These are phyloP conservation scores for Castanopsis chinensis DNA, from an alignment of 306 rosid species.

Conservation along the genomic window DNA sequence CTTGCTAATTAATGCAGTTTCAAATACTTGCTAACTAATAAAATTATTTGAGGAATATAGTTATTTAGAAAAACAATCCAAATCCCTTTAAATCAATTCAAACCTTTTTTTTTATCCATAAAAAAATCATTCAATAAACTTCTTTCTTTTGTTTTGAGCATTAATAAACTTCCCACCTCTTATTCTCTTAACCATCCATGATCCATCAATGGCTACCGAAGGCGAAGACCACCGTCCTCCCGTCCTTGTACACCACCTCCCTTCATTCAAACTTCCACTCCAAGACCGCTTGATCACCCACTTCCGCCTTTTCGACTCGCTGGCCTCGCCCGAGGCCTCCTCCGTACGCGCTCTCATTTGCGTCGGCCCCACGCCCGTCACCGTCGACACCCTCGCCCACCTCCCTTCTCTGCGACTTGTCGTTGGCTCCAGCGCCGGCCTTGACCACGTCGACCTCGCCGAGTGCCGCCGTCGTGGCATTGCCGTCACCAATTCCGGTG, in stretches of 20 bases:
- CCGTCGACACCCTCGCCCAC: neutral
- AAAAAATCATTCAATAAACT: too few species aligned
- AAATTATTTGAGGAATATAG: too few species aligned
- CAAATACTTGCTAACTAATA: too few species aligned
- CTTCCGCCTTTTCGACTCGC: constrained; percentile 16
- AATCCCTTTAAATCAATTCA: too few species aligned
- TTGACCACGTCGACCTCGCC: constrained; percentile 6
- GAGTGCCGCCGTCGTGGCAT: constrained; percentile 17
- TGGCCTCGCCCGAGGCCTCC: neutral
- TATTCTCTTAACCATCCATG: too few species aligned
- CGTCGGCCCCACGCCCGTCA: neutral
- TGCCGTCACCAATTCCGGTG: constrained; percentile 17
- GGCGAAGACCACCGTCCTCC: constrained; percentile 4
- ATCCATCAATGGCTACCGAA: too few species aligned
- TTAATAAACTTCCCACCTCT: too few species aligned
- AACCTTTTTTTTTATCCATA: too few species aligned
- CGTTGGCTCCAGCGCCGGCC: constrained; percentile 1
- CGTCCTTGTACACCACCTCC: constrained; percentile 2
- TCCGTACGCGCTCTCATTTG: neutral
- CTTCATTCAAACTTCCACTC: neutral
- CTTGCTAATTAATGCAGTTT: too few species aligned
- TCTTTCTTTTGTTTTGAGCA: too few species aligned
- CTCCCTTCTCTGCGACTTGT: constrained; percentile 18
- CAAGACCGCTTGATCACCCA: neutral
- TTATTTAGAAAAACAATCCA: too few species aligned